Conservation (phyloP, 2,329 filamentous ascomycete genomes). For the Monilinia polystroma region DNA sequence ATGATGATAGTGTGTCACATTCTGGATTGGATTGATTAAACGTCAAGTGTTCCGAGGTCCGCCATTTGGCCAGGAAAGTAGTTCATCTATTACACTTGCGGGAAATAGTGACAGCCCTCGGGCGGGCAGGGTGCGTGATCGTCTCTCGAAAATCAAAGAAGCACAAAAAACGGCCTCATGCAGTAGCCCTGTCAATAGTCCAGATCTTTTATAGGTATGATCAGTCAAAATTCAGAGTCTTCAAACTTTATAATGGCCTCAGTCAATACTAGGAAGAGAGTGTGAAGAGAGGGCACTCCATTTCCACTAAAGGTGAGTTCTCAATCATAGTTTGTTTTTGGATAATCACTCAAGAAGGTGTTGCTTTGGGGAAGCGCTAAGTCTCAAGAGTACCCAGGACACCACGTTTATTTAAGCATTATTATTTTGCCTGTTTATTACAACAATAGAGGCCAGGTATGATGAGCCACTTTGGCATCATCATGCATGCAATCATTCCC, state of each 20-base stretch:
- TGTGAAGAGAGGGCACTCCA: too few species aligned
- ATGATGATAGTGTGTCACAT: neutral
- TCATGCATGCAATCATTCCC: constrained; percentile 31
- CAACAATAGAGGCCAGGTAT: constrained; percentile 26
- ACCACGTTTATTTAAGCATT: constrained; percentile 30
- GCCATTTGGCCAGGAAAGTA: neutral
- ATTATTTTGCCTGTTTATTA: constrained; percentile 20
- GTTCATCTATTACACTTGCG: neutral
- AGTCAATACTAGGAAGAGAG: too few species aligned
- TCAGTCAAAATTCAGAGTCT: constrained; percentile 5
- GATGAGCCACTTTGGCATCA: constrained; percentile 29
- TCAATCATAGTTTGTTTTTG: too few species aligned
- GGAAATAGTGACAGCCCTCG: constrained; percentile 9
- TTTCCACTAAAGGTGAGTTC: too few species aligned
- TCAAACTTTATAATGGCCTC: neutral
- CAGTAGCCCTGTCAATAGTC: constrained; percentile 17
- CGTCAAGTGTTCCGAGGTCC: neutral
- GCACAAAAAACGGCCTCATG: constrained; percentile 8
- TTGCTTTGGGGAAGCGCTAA: constrained; percentile 22
- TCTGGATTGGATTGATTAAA: constrained; percentile 4
- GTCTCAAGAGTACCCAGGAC: constrained; percentile 27
- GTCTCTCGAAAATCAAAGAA: constrained; percentile 12
- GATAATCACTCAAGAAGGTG: constrained; percentile 6
- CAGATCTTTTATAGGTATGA: neutral
- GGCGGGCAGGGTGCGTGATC: neutral